phyloP scores from a whole-genome alignment of 2,329 filamentous ascomycete genomes.

The Beauveria sp. region DNA sequence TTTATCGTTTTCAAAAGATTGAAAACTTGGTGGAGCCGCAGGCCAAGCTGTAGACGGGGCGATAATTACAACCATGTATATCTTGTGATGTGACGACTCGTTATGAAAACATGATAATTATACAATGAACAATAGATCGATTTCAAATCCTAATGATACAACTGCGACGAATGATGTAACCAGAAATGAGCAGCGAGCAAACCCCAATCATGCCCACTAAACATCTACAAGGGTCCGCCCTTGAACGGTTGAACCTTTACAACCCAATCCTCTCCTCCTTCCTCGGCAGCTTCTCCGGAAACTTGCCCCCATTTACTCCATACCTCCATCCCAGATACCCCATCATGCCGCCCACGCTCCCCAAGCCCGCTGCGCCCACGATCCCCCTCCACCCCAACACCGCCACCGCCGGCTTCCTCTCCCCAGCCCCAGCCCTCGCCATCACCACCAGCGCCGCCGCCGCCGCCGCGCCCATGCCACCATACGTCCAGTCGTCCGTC shows the following conservation, averaged over 20 bases:
- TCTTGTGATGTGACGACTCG: background rate
- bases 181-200: background rate
- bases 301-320: constrained; percentile 37
- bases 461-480: constrained; percentile 31
- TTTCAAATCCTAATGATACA: background rate
- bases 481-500: constrained; percentile 48
- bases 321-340: constrained; percentile 44
- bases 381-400: constrained; percentile 31
- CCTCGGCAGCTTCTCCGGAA: constrained; percentile 19
- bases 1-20: constrained; percentile 58
- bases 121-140: background rate
- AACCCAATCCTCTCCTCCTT: constrained; percentile 14
- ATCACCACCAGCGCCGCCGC: constrained; percentile 24
- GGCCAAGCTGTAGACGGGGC: constrained; percentile 24
- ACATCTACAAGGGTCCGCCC: background rate
- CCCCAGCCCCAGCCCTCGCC: constrained; percentile 15
- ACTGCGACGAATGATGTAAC: background rate
- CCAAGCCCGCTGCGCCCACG: constrained; percentile 38
- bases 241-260: background rate
- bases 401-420: constrained; percentile 14
- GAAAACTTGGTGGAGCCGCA: constrained; percentile 23
- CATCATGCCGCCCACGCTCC: constrained; percentile 40
- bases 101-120: background rate
- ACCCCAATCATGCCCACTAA: background rate
- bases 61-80: background rate